Base-by-base conservation (phyloP, 2,329 filamentous ascomycete genomes). In the Monilinia fructicola region DNA sequence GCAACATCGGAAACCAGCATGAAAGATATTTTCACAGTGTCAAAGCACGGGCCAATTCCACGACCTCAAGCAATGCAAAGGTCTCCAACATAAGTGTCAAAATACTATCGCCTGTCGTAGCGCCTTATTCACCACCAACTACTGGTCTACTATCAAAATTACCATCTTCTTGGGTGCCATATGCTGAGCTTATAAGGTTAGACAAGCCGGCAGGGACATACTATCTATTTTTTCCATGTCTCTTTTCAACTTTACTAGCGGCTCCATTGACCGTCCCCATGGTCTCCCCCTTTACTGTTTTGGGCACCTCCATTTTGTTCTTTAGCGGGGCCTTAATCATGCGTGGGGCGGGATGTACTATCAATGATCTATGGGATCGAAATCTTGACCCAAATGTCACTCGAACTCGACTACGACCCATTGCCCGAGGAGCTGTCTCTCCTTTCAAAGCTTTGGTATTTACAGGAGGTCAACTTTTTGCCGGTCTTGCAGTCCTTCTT, bases 291-390 rank as follows among this genome's bases (percentile, higher is more conserved):
- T 75, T 81, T 6, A 81, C 87, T 16, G 86, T 92, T 23, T 71
- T 90, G 40, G 83, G 86, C 59, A 92, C 89, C 0, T 84, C 85
- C 1, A 74, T 85, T 2, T 84, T 95, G 58, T 95, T 96, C 79
- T 85, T 90, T 73, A 82, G 86, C 2, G 92, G 92, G 61, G 90
- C 91, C 4, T 77, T 96, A 54, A 84, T 96, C 71, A 95, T 96
- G 90, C 90, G 93, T 68, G 90, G 93, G 59, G 91, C 92, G 26
- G 92, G 92, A 62, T 96, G 93, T 78, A 90, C 90, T 23, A 92
- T 96, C 79, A 96, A 96, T 76, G 93, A 97, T 76, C 86, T 96
- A 61, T 93, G 92, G 90, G 93, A 96, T 78, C 87, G 91, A 65
- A 90, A 95, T 72, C 87, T 96, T 21, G 93, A 97, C 77, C 89